Percentiles rank a stretch among this genome's conserved stretches.
These are phyloP conservation scores for Ensete glaucum DNA, from an alignment of 176 grass and related monocot species.

Conservation along the genomic window DNA sequence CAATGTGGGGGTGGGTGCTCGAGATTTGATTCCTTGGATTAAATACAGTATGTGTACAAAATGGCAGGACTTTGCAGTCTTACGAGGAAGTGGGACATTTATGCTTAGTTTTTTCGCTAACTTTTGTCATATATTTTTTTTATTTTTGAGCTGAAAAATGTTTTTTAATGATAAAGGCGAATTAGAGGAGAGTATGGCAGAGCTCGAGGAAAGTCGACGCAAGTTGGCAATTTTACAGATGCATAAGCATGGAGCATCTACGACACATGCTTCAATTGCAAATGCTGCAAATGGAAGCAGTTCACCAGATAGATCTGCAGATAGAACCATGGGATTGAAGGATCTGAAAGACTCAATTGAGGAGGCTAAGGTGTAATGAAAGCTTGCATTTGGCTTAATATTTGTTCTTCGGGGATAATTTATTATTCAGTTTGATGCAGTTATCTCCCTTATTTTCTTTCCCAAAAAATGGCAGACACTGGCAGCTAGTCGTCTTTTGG, in stretches of 20 bases:
- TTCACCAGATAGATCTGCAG: conserved; percentile 58
- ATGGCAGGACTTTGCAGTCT: not conserved
- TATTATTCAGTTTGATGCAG: conserved; percentile 5
- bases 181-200: conserved; percentile 85
- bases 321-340: conserved; percentile 56
- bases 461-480: conserved; percentile 49
- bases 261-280: conserved; percentile 39
- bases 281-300: conserved; percentile 54
- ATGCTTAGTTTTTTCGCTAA: not conserved
- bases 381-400: not conserved
- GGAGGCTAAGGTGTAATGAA: conserved; percentile 62
- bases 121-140: not conserved
- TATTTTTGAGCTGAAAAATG: not conserved
- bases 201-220: conserved; percentile 86
- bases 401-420: not conserved
- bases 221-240: conserved; percentile 90
- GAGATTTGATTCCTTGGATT: not conserved
- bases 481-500: conserved; percentile 67
- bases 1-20: no score
- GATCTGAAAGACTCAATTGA: conserved; percentile 82
- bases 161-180: conserved; percentile 34
- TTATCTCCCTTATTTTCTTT: conserved; percentile 10
- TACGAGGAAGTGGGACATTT: not conserved
- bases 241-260: conserved; percentile 61
- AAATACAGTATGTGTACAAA: no score